phyloP scores from a whole-genome alignment of 2,329 filamentous ascomycete species.

The Epicoccum sorghinum region DNA sequence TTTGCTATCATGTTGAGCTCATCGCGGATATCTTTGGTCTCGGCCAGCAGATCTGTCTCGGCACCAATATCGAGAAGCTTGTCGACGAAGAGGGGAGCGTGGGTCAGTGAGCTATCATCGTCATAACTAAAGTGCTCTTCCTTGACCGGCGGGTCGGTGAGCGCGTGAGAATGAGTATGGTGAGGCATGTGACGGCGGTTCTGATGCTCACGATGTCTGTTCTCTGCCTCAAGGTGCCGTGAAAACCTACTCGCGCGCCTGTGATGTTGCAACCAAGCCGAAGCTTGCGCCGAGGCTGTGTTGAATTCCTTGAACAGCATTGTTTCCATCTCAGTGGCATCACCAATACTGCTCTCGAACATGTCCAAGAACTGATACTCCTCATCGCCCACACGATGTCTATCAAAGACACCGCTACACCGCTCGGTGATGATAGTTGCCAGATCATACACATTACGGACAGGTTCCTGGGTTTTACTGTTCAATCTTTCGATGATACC shows the following conservation, averaged over 20 bases:
- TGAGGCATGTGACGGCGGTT: constrained; percentile 33
- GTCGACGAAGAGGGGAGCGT: constrained; percentile 58
- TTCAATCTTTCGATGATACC: constrained; percentile 70
- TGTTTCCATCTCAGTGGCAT: constrained; percentile 57
- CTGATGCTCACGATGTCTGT: constrained; percentile 39
- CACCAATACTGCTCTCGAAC: constrained; percentile 69
- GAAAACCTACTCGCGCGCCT: constrained; percentile 50
- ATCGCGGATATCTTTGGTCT: constrained; percentile 71
- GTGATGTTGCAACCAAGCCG: constrained; percentile 60
- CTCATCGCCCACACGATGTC: constrained; percentile 63
- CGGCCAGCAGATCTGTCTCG: constrained; percentile 66
- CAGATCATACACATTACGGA: constrained; percentile 67
- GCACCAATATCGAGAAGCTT: constrained; percentile 64
- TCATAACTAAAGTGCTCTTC: constrained; percentile 44
- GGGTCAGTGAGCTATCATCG: constrained; percentile 24
- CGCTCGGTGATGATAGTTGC: constrained; percentile 66
- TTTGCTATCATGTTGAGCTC: constrained; percentile 68
- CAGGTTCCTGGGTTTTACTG: constrained; percentile 65
- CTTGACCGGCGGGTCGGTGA: constrained; percentile 28
- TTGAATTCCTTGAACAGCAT: constrained; percentile 68
- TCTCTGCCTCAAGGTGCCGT: constrained; percentile 43
- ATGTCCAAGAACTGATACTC: constrained; percentile 70
- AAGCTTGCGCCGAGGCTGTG: constrained; percentile 62
- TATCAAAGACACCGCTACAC: constrained; percentile 66
- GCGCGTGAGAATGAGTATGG: constrained; percentile 38